These are phyloP conservation scores for Plectosphaerella plurivora DNA, from an alignment of 2,329 filamentous ascomycete species.

Conservation along the genomic window DNA sequence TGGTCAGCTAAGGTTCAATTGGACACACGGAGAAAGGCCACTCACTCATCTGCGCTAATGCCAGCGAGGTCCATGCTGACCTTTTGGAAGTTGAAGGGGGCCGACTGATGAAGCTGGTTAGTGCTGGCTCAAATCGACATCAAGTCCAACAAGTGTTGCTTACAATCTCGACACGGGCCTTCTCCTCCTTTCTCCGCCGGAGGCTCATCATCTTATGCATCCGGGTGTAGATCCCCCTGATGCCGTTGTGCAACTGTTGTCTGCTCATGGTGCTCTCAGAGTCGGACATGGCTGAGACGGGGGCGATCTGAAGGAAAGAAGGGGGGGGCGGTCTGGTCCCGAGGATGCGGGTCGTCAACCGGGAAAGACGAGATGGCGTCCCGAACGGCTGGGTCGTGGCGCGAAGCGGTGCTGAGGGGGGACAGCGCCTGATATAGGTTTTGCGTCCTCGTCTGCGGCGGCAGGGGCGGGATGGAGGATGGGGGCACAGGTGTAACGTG, in stretches of 20 bases:
- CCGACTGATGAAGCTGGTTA: conserved; percentile 38
- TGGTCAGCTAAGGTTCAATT: conserved; percentile 3
- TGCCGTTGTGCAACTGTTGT: conserved; percentile 31
- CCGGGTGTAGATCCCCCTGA: conserved; percentile 38
- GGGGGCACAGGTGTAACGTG: not conserved
- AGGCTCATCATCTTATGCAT: conserved; percentile 36
- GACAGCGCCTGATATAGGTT: not conserved
- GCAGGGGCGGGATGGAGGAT: not conserved
- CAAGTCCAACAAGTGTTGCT: conserved; percentile 11
- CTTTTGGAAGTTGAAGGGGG: conserved; percentile 54
- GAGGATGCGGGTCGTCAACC: not conserved
- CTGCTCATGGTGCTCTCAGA: not conserved
- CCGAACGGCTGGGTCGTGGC: not conserved
- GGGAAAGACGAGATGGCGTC: not conserved
- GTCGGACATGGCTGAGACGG: not conserved
- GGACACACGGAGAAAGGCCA: conserved; percentile 7
- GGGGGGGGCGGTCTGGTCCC: not conserved
- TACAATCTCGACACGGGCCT: conserved; percentile 42
- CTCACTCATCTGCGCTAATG: conserved; percentile 56
- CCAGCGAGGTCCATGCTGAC: conserved; percentile 50
- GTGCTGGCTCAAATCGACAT: conserved; percentile 6
- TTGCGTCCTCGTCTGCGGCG: too few species aligned
- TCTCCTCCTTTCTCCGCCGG: conserved; percentile 36
- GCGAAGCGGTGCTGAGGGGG: not conserved
- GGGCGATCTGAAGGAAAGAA: not conserved